Evolutionary conservation across 2,329 filamentous ascomycete genomes (phyloP).

Genomic region (Fusarium beomiforme): DNA sequence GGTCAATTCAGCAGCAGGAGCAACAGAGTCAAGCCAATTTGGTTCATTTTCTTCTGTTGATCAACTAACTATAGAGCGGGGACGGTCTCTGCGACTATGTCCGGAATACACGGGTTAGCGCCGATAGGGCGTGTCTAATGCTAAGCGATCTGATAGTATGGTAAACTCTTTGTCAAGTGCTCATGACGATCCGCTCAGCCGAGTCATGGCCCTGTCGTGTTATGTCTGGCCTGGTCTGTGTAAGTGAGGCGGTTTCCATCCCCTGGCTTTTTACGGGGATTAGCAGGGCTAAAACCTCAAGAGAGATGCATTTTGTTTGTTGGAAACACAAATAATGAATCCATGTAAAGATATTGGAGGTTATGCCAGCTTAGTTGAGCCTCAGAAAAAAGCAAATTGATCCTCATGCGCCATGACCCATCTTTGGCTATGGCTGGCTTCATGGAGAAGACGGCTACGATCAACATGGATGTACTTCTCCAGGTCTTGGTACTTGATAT

Average conservation of each 20-base stretch:
- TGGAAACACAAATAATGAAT: neutral
- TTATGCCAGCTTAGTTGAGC: neutral
- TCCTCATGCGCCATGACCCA: conserved; percentile 14
- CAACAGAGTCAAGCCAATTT: neutral
- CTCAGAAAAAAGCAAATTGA: conserved; percentile 11
- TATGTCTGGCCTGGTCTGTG: neutral
- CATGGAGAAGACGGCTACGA: neutral
- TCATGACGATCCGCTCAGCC: conserved; percentile 16
- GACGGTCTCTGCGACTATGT: neutral
- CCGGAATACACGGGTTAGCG: neutral
- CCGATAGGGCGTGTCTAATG: conserved; percentile 8
- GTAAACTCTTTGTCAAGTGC: conserved; percentile 5
- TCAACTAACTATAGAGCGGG: neutral
- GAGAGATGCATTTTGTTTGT: too few species aligned
- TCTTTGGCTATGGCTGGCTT: conserved; percentile 15
- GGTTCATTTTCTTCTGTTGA: neutral
- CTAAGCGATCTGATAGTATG: conserved; percentile 3
- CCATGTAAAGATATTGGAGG: neutral
- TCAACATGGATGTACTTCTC: neutral
- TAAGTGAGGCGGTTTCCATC: conserved; percentile 28
- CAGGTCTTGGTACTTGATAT: neutral
- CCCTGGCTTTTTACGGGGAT: neutral
- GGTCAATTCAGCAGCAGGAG: neutral
- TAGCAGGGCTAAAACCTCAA: neutral
- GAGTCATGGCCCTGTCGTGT: conserved; percentile 29